Conservation (phyloP, 495 filamentous ascomycete species). For the Trichocladium antarcticum region DNA sequence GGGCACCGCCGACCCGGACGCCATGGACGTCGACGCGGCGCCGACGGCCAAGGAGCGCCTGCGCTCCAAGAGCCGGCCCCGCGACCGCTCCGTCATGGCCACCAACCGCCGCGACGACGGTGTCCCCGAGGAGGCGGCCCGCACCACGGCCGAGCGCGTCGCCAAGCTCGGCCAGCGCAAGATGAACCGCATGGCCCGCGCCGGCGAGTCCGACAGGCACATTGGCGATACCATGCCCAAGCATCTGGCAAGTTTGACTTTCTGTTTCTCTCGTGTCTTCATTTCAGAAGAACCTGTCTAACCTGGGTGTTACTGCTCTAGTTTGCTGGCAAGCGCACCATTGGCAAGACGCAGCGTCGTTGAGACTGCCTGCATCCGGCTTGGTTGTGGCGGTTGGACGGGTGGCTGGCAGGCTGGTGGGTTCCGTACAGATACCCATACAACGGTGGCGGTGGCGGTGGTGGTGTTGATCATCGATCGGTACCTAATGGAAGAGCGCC, state of each 20-base stretch:
- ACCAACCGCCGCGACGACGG: conserved; percentile 80
- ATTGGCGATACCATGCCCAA: conserved; percentile 69
- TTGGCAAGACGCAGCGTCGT: conserved; percentile 43
- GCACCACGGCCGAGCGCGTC: conserved; percentile 71
- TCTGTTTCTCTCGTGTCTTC: not conserved
- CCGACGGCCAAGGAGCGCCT: conserved; percentile 47
- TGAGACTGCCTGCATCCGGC: conserved; percentile 8
- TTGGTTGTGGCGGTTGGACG: no score
- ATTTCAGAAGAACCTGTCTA: not conserved
- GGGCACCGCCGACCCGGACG: conserved; percentile 48
- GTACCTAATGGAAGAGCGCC: no score
- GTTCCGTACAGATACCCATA: no score
- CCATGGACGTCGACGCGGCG: conserved; percentile 74
- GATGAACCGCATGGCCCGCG: conserved; percentile 95
- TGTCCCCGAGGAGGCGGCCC: conserved; percentile 46
- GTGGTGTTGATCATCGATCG: no score
- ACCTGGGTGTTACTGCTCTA: conserved; percentile 7
- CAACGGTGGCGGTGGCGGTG: no score
- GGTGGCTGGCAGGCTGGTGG: not conserved
- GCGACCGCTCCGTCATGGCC: conserved; percentile 50
- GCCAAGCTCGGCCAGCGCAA: conserved; percentile 86
- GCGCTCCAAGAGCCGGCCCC: conserved; percentile 64
- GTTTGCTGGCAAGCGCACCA: conserved; percentile 49
- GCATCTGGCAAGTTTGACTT: conserved; percentile 62
- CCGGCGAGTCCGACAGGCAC: conserved; percentile 94